Percentiles rank a stretch among this genome's conserved stretches.
phyloP scores from a whole-genome alignment of 31 red algal genomes.

The Odonthalia washingtoniensis region DNA sequence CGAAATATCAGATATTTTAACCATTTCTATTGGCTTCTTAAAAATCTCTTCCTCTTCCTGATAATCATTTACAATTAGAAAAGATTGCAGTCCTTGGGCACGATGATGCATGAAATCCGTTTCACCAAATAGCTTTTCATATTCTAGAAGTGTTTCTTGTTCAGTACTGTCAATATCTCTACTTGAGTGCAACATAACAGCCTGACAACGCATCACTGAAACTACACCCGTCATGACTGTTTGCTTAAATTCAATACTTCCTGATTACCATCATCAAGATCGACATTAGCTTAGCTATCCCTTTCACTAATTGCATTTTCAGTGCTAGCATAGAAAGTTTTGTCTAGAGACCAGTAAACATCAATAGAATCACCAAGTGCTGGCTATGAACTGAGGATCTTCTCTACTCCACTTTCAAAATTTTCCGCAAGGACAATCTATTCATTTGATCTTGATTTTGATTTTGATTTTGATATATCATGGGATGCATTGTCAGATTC shows the following conservation, averaged over 20 bases:
- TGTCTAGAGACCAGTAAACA: neutral
- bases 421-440: too few species aligned
- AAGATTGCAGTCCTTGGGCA: constrained; percentile 13
- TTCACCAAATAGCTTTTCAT: neutral
- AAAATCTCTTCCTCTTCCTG: constrained; percentile 2
- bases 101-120: neutral
- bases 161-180: neutral
- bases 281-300: neutral
- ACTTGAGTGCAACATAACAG: neutral
- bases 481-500: neutral
- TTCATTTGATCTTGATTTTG: neutral
- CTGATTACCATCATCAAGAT: neutral
- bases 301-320: neutral
- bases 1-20: neutral
- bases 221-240: neutral
- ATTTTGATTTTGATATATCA: neutral
- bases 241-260: neutral
- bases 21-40: neutral
- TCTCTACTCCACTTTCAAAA: neutral
- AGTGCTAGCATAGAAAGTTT: neutral
- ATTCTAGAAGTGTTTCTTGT: neutral
- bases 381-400: neutral
- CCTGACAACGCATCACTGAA: too few species aligned
- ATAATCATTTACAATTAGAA: neutral
- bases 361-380: neutral